phyloP scores from a whole-genome alignment of 768 basidiomycete species.

The Cystobasidium onofrii region DNA sequence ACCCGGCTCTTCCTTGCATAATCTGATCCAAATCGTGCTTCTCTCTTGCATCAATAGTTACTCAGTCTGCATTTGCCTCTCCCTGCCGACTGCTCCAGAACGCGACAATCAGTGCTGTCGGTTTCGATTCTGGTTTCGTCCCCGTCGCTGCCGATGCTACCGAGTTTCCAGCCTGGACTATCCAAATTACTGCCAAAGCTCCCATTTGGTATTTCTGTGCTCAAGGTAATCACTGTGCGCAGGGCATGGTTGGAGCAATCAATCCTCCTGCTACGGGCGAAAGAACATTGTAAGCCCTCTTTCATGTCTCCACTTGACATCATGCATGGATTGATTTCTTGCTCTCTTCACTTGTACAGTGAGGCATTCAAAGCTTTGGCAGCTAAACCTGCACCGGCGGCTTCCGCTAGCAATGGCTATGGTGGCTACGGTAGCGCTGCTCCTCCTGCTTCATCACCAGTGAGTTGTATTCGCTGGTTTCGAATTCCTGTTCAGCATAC shows the following conservation, averaged over 20 bases:
- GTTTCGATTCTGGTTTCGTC: slow-evolving; percentile 33
- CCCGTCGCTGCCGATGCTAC: slow-evolving; percentile 32
- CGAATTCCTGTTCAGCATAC: not conserved
- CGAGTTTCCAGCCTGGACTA: slow-evolving; percentile 35
- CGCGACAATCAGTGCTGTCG: slow-evolving; percentile 28
- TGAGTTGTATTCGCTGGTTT: not conserved
- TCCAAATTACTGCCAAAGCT: slow-evolving; percentile 26
- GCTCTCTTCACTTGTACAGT: not conserved
- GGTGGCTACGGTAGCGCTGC: not conserved
- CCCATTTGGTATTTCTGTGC: slow-evolving; percentile 38
- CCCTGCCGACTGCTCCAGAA: slow-evolving; percentile 48
- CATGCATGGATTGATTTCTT: not conserved
- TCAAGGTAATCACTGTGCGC: slow-evolving; percentile 35
- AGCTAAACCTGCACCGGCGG: not conserved
- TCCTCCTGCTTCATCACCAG: not conserved
- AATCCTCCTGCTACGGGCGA: slow-evolving; percentile 31
- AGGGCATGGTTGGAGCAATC: slow-evolving; percentile 38
- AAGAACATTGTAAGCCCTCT: slow-evolving; percentile 21
- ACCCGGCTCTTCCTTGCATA: not conserved
- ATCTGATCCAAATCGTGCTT: not conserved
- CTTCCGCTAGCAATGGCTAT: not conserved
- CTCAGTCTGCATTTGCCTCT: slow-evolving; percentile 48
- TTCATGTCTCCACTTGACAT: not conserved
- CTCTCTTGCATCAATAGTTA: slow-evolving; percentile 52
- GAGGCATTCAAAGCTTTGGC: slow-evolving; percentile 26